Percentiles rank a stretch among this genome's conserved stretches.
phyloP scores from a whole-genome alignment of 148 eudicot species.

The Rhododendron griersonianum region DNA sequence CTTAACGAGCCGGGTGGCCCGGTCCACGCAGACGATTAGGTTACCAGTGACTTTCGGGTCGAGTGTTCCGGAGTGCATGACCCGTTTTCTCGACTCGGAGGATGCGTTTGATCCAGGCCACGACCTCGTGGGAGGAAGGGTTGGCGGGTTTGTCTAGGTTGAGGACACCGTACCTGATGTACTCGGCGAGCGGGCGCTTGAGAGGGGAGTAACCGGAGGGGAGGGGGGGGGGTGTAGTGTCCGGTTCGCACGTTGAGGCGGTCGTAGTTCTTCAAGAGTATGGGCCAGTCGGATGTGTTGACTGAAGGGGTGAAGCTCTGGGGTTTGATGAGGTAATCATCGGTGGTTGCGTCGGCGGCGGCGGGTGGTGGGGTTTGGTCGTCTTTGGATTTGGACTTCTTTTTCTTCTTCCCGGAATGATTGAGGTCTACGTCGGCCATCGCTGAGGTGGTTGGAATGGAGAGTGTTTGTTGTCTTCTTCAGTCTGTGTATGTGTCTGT shows the following conservation, averaged over 20 bases:
- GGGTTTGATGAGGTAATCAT: constrained; percentile 67
- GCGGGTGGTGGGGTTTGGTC: constrained; percentile 2
- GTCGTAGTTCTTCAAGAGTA: constrained; percentile 83
- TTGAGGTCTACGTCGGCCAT: constrained; percentile 52
- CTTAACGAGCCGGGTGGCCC: constrained; percentile 85
- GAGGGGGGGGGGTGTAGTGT: constrained; percentile 83
- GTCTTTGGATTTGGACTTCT: constrained; percentile 33
- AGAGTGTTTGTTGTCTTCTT: not conserved
- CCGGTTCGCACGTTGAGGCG: constrained; percentile 77
- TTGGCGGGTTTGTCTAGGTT: constrained; percentile 92
- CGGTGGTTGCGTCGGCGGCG: not conserved
- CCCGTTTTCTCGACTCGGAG: constrained; percentile 84
- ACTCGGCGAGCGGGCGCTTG: constrained; percentile 65
- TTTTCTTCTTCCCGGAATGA: constrained; percentile 55
- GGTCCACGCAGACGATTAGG: constrained; percentile 77
- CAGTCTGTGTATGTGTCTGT: not conserved
- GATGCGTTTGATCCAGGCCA: constrained; percentile 93
- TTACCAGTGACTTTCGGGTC: constrained; percentile 96
- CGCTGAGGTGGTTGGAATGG: constrained; percentile 10
- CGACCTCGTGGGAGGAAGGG: constrained; percentile 89
- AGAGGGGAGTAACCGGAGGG: constrained; percentile 78
- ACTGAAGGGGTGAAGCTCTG: constrained; percentile 56
- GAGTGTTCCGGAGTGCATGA: constrained; percentile 77
- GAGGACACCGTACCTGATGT: constrained; percentile 73
- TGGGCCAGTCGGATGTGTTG: constrained; percentile 85